Evolutionary conservation across 805 yeast species (phyloP), one percentile per base, ranked within the genome.

Genomic region (Wickerhamomyces tratensis): DNA sequence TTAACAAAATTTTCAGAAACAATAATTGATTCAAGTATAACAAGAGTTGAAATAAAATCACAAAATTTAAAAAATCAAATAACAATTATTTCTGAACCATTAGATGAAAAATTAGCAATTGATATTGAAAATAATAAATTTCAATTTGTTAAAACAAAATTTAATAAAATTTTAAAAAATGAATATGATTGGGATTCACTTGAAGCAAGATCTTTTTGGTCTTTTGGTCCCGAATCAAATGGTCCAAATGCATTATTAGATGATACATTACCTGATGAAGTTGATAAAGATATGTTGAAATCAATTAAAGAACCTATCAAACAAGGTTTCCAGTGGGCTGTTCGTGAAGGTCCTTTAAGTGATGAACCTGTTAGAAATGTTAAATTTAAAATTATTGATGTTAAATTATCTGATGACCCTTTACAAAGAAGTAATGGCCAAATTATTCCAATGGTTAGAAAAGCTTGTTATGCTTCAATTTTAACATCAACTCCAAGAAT

Each of bases 281-380:
- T 82, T 2, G 84, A 86, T 53, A 78, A 77, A 53, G 62, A 63
- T 26, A 41, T 63, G 10, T 51, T 84, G 33, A 45, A 52, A 1
- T 41, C 63, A 0, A 67, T 74, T 29, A 79, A 76, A 46, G 79
- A 74, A 7, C 66, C 77, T 2, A 71, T 89, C 1, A 62, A 67
- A 2, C 82, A 80, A 49, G 98, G 98, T 0, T 93, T 91, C 62
- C 72, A 74, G 51, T 85, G 95, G 93, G 82, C 83, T 3, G 69
- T 76, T 0, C 69, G 77, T 43, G 95, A 86, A 52, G 98, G 98
- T 0, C 98, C 99, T 0, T 65, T 93, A n/a, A 79, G 94, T 47
- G 95, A 84, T 46, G 96, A 87, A 56, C 81, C 85, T 0, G 68
- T 93, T 7, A 64, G 85, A 41, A 74, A 79, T 42, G 76, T 81